Base-by-base conservation (phyloP, 108 stramenopile species). In the Schizochytrium sp. region DNA sequence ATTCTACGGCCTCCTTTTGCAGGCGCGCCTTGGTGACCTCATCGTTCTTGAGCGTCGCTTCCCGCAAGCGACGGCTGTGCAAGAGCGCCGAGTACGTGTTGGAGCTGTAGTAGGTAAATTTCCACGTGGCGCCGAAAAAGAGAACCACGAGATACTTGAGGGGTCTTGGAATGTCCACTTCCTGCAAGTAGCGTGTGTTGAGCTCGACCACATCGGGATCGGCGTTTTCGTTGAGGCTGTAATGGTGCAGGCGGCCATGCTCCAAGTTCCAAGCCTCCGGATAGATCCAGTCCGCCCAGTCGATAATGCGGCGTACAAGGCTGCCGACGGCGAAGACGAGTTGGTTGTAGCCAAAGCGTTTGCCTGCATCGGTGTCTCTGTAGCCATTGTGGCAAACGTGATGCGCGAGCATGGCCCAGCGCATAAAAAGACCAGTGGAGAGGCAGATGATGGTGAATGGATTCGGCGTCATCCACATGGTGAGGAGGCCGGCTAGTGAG, bases 231-330 rank as follows among this genome's bases (percentile, higher is more conserved):
- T 89, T 91, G 88, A 97, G 89, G 58, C 92, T 92, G 92, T 97
- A 97, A 72, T 97, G 97, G 91, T 97, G 97, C 44, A 95, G 93
- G 87, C 95, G 95, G 93, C 96, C 96, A 91, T 97, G 97, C 89
- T 97, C 97, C 48, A 97, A 93, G 90, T 97, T 97, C 97, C 97
- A 97, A 5, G 97, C 97, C 91, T 96, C 95, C 58, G 95, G 95
- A 91, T 95, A 93, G 95, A 96, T 96, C 95, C 95, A 96, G 88
- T 96, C 96, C 63, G 95, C 90, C 96, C 96, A 96, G 92, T 96
- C 96, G 58, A 92, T 88, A 72, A 94, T 58, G 55, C 96, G 94
- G 58, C 91, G 93, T 91, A 93, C 92, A 23, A 92, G 48, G 19
- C 89, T 72, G 2, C 96, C 96, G 53, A 96, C 88, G 34, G 94